Base-by-base conservation (phyloP, 1,284 basidiomycete species). In the Ceratobasidium papillatum region DNA sequence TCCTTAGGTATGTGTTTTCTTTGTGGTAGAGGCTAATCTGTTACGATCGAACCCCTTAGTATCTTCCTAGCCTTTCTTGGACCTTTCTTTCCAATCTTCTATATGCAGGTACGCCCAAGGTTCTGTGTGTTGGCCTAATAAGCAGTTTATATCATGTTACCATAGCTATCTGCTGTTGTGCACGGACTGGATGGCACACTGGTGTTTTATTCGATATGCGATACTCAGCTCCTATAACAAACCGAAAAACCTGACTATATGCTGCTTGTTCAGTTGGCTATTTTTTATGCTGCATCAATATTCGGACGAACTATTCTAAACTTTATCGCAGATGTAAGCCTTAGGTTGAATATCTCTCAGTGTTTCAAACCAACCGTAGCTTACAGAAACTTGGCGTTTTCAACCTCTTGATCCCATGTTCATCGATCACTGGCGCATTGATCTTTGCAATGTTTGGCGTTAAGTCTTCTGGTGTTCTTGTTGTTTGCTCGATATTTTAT, bases 371-470 rank as follows among this genome's bases (percentile, higher is more conserved):
- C 7, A 41, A 7, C 38, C 7, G 14, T 41, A 5, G 38, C 2
- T 22, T 45, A 4, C 30, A 68, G 64, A 68, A 68, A 66, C 61
- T 58, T 45, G 77, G 76, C 0, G 52, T 71, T 27, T 41, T 77
- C 22, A 78, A 75, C 30, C 51, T 56, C 19, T 59, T 74, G 36
- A 47, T 76, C 0, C 62, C 68, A 22, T 56, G 75, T 17, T 61
- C 73, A 0, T 11, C 34, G 7, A 41, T 64, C 38, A 74, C 66
- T n/a, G 75, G 65, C 1, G 49, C 59, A 19, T 64, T 78, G 36
- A 75, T 71, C 27, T 77, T 78, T 32, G 76, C 75, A 9, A 74
- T 78, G 64, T 54, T 76, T 2, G 77, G 76, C 22, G 68, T 74
- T 12, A 76, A 73, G 8, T 59, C 30, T 19, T 69, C 75, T 0